Percentiles rank a stretch among this genome's conserved stretches.
Conservation (phyloP, 2,329 filamentous ascomycete genomes). For the Fonsecaea nubica region DNA sequence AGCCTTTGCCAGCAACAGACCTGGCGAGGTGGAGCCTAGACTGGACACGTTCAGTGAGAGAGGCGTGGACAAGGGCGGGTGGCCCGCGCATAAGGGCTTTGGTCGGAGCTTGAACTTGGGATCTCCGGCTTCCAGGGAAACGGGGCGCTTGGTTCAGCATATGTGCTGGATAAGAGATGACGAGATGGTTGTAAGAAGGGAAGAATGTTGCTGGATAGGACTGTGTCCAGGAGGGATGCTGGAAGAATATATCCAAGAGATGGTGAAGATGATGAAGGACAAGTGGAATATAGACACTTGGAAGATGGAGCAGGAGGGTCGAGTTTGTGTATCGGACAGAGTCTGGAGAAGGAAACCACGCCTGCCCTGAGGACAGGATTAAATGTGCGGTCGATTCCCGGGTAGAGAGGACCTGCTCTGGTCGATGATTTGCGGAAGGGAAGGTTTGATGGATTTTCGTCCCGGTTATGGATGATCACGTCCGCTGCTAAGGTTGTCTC, state of each 20-base stretch:
- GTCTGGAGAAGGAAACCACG: background rate
- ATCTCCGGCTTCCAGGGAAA: background rate
- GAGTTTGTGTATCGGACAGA: background rate
- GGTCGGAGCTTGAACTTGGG: background rate
- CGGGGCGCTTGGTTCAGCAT: background rate
- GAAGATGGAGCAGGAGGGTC: background rate
- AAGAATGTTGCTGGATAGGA: background rate
- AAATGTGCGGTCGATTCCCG: background rate
- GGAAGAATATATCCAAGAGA: constrained; percentile 1
- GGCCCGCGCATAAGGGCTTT: background rate
- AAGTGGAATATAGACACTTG: background rate
- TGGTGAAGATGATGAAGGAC: background rate
- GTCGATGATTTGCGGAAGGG: background rate
- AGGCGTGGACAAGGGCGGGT: background rate
- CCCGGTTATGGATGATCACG: background rate
- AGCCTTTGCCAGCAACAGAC: constrained; percentile 18
- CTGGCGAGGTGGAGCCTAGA: constrained; percentile 12
- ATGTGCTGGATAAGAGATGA: background rate
- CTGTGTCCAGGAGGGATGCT: constrained; percentile 1
- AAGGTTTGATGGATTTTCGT: background rate
- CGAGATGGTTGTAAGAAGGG: background rate
- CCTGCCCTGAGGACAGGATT: background rate
- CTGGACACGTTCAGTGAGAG: constrained; percentile 1
- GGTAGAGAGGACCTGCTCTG: background rate
- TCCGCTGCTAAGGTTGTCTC: background rate